A percentile compares a stretch with the other conserved stretches of the same genome.
Evolutionary conservation across 116 monocot species (phyloP).

Genomic region (Thalassia testudinum): DNA sequence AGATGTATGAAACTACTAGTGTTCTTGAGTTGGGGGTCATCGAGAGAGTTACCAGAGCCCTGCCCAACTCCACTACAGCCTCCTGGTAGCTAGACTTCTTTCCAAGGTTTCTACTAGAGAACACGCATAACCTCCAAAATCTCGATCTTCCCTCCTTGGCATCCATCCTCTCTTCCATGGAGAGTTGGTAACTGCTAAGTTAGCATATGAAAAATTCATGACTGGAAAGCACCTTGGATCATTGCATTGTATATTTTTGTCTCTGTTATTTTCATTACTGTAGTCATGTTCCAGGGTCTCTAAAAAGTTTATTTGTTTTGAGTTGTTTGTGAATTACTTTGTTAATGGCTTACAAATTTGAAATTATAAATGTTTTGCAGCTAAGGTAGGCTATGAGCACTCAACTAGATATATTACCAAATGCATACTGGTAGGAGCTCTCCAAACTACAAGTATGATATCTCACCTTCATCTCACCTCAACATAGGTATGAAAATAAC

Average conservation of each 20-base stretch:
- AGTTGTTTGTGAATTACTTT: too few relatives aligned
- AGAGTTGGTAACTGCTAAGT: too few relatives aligned
- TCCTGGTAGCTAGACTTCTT: constrained; percentile 54
- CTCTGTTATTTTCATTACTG: too few relatives aligned
- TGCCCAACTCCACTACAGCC: constrained; percentile 56
- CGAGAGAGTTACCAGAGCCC: constrained; percentile 30
- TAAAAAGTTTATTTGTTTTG: too few relatives aligned
- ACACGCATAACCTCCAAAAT: constrained; percentile 61
- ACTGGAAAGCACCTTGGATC: too few relatives aligned
- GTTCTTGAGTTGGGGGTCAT: neutral
- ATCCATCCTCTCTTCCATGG: too few relatives aligned
- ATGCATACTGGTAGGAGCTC: constrained; percentile 76
- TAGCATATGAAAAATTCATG: too few relatives aligned
- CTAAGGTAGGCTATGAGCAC: constrained; percentile 93
- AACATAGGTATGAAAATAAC: too few relatives aligned
- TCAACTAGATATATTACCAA: constrained; percentile 78
- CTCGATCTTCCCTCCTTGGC: neutral
- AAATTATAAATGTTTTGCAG: too few relatives aligned
- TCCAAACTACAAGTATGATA: constrained; percentile 63
- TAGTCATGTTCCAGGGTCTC: too few relatives aligned
- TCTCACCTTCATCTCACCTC: neutral
- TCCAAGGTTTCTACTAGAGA: constrained; percentile 57
- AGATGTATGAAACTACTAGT: neutral
- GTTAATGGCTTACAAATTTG: too few relatives aligned
- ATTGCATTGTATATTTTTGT: too few relatives aligned